Evolutionary conservation across 2,329 filamentous ascomycete genomes (phyloP).

Genomic region (Lasiodiplodia citricola): DNA sequence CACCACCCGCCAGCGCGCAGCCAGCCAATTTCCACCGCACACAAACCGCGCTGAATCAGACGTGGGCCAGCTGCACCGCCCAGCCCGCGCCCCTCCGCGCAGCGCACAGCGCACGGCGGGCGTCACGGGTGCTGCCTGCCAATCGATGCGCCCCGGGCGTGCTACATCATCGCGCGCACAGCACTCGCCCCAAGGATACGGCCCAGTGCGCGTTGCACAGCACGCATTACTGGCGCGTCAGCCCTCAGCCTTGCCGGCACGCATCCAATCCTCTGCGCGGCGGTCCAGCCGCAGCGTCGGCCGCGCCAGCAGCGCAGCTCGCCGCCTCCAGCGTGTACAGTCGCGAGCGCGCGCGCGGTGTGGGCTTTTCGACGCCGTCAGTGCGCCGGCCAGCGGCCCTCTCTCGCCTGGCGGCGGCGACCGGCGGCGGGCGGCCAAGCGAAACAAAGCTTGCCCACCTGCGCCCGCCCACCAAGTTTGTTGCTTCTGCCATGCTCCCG

Average conservation of each 20-base stretch:
- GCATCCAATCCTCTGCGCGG: not conserved
- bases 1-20: slow-evolving; percentile 5
- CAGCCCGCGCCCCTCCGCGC: slow-evolving; percentile 15
- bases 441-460: slow-evolving; percentile 8
- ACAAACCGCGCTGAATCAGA: slow-evolving; percentile 14
- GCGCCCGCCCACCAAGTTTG: not conserved
- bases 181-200: not conserved
- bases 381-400: slow-evolving; percentile 11
- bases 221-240: slow-evolving; percentile 9
- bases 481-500: not conserved
- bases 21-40: slow-evolving; percentile 1
- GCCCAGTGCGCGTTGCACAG: not conserved
- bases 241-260: slow-evolving; percentile 13
- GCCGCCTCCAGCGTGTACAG: not conserved
- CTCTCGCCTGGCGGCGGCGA: slow-evolving; percentile 7
- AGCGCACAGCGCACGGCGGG: not conserved
- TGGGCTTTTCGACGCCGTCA: slow-evolving; percentile 2
- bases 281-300: not conserved
- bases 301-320: not conserved
- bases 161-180: slow-evolving; percentile 23
- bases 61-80: not conserved
- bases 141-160: slow-evolving; percentile 11
- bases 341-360: not conserved
- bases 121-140: slow-evolving; percentile 14
- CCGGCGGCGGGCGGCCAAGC: not conserved